These are phyloP conservation scores for Pyrenophora tritici-repentis DNA, from an alignment of 2,329 filamentous ascomycete genomes.

Conservation along the genomic window DNA sequence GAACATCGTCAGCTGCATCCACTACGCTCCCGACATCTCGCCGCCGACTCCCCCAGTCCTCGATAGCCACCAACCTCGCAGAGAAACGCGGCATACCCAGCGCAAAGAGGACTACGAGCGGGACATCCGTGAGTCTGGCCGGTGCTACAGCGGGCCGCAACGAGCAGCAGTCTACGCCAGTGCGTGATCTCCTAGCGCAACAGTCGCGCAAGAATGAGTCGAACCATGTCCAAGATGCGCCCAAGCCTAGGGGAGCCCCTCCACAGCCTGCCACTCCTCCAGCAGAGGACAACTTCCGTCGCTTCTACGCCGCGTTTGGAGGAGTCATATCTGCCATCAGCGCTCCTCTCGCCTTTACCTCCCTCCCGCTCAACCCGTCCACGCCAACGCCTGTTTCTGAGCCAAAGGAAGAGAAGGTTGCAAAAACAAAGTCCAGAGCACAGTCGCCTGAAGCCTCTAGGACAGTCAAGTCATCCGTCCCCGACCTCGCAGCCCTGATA, in stretches of 20 bases:
- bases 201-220: conserved; percentile 37
- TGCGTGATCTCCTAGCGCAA: conserved; percentile 40
- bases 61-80: conserved; percentile 86
- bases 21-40: conserved; percentile 42
- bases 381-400: conserved; percentile 35
- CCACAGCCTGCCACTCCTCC: conserved; percentile 27
- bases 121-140: conserved; percentile 74
- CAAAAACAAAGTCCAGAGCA: conserved; percentile 31
- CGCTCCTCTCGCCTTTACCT: conserved; percentile 89
- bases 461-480: conserved; percentile 57
- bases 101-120: conserved; percentile 64
- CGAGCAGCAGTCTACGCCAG: conserved; percentile 38
- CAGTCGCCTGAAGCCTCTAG: conserved; percentile 37
- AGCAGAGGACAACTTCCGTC: conserved; percentile 78
- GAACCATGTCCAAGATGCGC: conserved; percentile 17
- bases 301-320: conserved; percentile 91
- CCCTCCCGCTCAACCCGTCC: conserved; percentile 69
- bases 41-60: conserved; percentile 67
- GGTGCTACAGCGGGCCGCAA: conserved; percentile 66
- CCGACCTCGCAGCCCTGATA: conserved; percentile 82
- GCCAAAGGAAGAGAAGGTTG: conserved; percentile 24
- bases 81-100: conserved; percentile 77
- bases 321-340: conserved; percentile 86
- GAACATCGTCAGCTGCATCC: conserved; percentile 45
- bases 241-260: conserved; percentile 16